Percentiles rank a stretch among this genome's conserved stretches.
These are phyloP conservation scores for Candida berthetii DNA, from an alignment of 805 yeast species.

Conservation along the genomic window DNA sequence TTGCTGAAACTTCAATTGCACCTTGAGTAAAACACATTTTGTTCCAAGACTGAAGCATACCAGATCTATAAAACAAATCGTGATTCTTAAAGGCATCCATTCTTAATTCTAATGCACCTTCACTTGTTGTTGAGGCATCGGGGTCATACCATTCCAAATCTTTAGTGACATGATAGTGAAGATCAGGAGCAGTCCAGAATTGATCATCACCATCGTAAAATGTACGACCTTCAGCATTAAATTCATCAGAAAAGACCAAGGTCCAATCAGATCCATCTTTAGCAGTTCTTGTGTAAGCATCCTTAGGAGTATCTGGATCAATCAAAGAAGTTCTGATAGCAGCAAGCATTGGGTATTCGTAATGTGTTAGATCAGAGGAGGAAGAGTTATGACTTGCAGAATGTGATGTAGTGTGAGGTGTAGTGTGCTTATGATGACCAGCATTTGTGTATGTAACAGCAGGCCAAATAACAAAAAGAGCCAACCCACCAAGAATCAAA, in stretches of 20 bases:
- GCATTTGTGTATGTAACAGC: constrained; percentile 80
- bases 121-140: constrained; percentile 72
- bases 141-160: constrained; percentile 97
- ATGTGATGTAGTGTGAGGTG: constrained; percentile 11
- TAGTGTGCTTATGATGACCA: constrained; percentile 13
- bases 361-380: constrained; percentile 37
- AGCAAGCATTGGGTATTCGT: constrained; percentile 43
- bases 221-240: constrained; percentile 83
- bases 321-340: constrained; percentile 46
- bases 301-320: constrained; percentile 58
- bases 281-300: constrained; percentile 43
- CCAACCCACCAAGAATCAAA: constrained; percentile 54
- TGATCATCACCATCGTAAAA: constrained; percentile 91
- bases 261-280: constrained; percentile 65
- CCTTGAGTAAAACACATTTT: constrained; percentile 88
- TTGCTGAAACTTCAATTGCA: constrained; percentile 64
- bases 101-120: constrained; percentile 63
- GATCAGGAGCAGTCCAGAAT: constrained; percentile 80
- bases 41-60: constrained; percentile 92
- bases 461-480: constrained; percentile 75
- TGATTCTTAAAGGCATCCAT: constrained; percentile 84
- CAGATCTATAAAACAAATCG: constrained; percentile 76
- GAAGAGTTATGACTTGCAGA: no score
- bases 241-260: constrained; percentile 87
- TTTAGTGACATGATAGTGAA: constrained; percentile 80